Conservation (phyloP, 805 yeast genomes). For the Spathaspora hagerdaliae region DNA sequence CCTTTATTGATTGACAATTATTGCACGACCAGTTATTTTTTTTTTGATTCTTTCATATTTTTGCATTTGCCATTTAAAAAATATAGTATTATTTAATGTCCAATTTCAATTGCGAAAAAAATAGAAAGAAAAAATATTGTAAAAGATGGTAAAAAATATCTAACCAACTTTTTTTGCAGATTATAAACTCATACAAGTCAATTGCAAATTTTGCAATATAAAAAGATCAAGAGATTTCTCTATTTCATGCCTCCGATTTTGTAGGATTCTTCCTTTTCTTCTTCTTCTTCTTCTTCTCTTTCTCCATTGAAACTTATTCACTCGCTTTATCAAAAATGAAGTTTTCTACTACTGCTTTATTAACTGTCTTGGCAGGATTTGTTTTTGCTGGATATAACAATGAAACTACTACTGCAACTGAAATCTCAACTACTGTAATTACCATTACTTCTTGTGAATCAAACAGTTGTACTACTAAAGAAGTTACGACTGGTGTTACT, state of each 20-base stretch:
- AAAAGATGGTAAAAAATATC: too few species aligned
- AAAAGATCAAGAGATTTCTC: too few species aligned
- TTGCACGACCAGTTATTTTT: neutral
- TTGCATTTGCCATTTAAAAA: too few species aligned
- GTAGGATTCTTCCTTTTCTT: neutral
- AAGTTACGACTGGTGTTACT: constrained; percentile 34
- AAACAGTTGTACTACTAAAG: constrained; percentile 22
- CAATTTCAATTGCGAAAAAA: too few species aligned
- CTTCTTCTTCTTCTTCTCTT: constrained; percentile 1
- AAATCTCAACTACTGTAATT: constrained; percentile 28
- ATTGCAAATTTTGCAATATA: too few species aligned
- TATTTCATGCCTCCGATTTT: too few species aligned
- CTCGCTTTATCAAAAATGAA: constrained; percentile 27
- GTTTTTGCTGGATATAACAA: constrained; percentile 28
- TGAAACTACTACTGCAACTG: constrained; percentile 24
- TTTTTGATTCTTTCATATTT: neutral
- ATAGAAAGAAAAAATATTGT: too few species aligned
- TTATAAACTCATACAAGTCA: too few species aligned
- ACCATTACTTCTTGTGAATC: constrained; percentile 36
- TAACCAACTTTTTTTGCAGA: too few species aligned
- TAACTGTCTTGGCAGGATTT: constrained; percentile 24
- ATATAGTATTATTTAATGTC: too few species aligned
- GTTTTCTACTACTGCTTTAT: constrained; percentile 28
- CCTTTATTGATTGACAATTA: too few species aligned
- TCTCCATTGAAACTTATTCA: constrained; percentile 7